Base-by-base conservation (phyloP, 2,329 filamentous ascomycete species). In the Pestalotiopsis sp. region DNA sequence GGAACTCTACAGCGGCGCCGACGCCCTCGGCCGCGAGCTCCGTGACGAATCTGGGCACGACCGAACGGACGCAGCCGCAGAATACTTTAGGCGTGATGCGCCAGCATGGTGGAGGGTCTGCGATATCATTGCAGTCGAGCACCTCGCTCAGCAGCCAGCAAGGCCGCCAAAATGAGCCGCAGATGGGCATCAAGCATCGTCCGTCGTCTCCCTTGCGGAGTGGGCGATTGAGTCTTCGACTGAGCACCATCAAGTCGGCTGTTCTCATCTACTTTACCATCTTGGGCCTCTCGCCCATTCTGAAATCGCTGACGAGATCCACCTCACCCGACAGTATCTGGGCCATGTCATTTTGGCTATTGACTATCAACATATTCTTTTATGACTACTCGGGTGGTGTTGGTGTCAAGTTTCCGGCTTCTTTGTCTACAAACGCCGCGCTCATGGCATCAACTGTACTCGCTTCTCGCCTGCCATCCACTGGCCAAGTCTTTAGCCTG, bases 381-480 rank as follows among this genome's bases (percentile, higher is more conserved):
- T 98, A 98, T 77, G 96, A 99, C 84, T 99, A 99, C 80, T 93
- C 93, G 12, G 92, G 93, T 56, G 87, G 89, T 41, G 81, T 89
- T 79, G 84, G 84, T 7, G 80, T 82, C 56, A 92, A 90, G 73
- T 91, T 93, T 73, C 91, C 91, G 0, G 91, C 91, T 11, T 91
- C 86, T 3, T 86, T 98, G 4, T 97, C 94, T 11, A 99, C 96
- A 27, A 99, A 98, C 73, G 96, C 96, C 1, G 96, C 95, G 0
- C 86, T 99, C 66, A 98, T 98, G 94, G 95, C 95, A 0, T 95
- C 92, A 4, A 97, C 96, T 0, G 95, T 99, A 69, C 88, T 99
- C 12, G 96, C 96, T 2, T 97, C 93, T 63, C 91, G 95, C 0
- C 86, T 99, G 12, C 93, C 93, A 6, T 94, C 91, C 17, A 98